Evolutionary conservation across 257 asterid species (phyloP).

Genomic region (Solanum virginianum): DNA sequence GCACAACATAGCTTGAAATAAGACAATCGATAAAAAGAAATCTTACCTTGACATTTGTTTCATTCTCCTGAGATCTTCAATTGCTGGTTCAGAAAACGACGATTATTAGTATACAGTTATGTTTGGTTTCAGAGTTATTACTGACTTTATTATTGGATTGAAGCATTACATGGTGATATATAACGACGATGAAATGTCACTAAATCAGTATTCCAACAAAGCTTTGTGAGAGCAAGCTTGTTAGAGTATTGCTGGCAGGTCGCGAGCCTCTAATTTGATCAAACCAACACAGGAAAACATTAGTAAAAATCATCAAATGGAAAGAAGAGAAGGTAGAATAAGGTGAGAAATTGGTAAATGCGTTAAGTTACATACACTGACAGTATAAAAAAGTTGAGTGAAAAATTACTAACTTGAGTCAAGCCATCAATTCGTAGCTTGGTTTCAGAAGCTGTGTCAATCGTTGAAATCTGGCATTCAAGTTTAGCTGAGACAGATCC

Average conservation of each 20-base stretch:
- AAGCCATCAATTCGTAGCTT: constrained; percentile 25
- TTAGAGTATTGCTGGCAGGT: constrained; percentile 39
- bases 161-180: constrained; percentile 24
- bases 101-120: background rate
- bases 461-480: constrained; percentile 23
- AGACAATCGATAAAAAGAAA: background rate
- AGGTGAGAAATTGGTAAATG: background rate
- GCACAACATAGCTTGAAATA: background rate
- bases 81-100: constrained; percentile 15
- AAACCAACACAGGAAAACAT: background rate
- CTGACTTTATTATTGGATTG: background rate
- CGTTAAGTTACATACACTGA: background rate
- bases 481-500: constrained; percentile 52
- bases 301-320: background rate
- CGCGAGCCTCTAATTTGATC: constrained; percentile 28
- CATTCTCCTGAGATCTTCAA: constrained; percentile 2
- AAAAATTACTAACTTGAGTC: constrained; percentile 22
- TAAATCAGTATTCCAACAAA: constrained; percentile 25
- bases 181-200: constrained; percentile 37
- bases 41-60: constrained; percentile 17
- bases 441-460: constrained; percentile 27
- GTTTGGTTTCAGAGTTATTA: background rate
- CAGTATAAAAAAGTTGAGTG: background rate
- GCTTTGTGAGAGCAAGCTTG: constrained; percentile 24
- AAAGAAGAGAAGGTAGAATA: background rate